Evolutionary conservation across 345 rosid genomes (phyloP), one percentile per base, ranked within the genome.

Genomic region (Eucalyptus fibrosa): DNA sequence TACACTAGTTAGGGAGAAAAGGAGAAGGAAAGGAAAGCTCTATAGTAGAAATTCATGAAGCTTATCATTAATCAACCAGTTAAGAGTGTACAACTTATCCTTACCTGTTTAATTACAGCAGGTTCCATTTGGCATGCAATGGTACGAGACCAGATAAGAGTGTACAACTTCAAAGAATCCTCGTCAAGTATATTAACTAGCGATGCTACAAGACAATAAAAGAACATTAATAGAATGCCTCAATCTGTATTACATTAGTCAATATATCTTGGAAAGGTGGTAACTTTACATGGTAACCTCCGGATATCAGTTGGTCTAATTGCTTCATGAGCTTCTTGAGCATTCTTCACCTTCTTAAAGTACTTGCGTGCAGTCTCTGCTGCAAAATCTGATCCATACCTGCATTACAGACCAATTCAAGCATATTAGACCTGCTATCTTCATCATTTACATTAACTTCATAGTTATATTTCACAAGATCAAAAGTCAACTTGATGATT

Each of bases 271-370:
- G 85, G 30, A 77, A 77, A 77, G 47, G 42, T 77, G 85, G 85
- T 21, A 77, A 77, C 87, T 91, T 90, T 95, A 98, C 99, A 96
- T 45, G 99, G 99, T 87, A 96, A 92, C 90, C 96, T 93, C 93
- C 93, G 91, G 87, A 96, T 92, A 93, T 94, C 93, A 80, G 99
- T 98, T 88, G 99, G 99, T 92, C 99, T 95, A 90, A 98, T 95
- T 91, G 99, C 99, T 95, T 98, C 99, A 92, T 98, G 99, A 89
- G 99, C 98, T 94, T 98, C 99, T 92, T 96, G 99, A 91, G 99
- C 96, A 93, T 98, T 98, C 93, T 98, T 98, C 90, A 98, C 98
- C 93, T 96, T 98, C 94, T 94, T 98, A 91, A 95, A 97, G 94
- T 92, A 97, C 91, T 96, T 98, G 56, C 96, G 97, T 69, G 94